Evolutionary conservation across 495 filamentous ascomycete species (phyloP).

Genomic region (Hypoxylon trugodes): DNA sequence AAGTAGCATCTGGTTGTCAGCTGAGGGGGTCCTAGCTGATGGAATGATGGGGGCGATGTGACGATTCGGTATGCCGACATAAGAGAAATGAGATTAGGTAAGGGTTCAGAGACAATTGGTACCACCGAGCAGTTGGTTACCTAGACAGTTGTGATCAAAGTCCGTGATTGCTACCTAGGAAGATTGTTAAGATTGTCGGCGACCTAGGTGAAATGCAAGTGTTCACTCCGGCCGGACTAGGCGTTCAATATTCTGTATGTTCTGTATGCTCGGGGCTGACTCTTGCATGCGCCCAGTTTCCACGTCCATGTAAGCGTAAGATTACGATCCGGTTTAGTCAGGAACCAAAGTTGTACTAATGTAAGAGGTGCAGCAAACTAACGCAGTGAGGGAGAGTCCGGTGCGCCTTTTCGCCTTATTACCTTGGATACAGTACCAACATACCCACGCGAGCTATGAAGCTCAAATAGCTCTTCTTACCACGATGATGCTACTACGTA

Average conservation of each 20-base stretch:
- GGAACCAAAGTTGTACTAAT: slow-evolving; percentile 35
- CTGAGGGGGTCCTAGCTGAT: slow-evolving; percentile 10
- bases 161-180: too few relatives aligned
- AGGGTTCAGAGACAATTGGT: background rate
- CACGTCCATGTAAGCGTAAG: slow-evolving; percentile 33
- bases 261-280: slow-evolving; percentile 13
- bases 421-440: too few relatives aligned
- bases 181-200: background rate
- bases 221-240: background rate
- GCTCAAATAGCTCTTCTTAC: slow-evolving; percentile 10
- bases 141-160: background rate
- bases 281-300: slow-evolving; percentile 22
- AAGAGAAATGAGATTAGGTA: background rate
- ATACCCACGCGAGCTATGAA: slow-evolving; percentile 12
- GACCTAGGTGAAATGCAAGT: background rate
- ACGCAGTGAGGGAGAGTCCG: slow-evolving; percentile 18
- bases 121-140: background rate
- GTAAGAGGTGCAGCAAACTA: slow-evolving; percentile 36
- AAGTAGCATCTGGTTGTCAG: slow-evolving; percentile 1
- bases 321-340: slow-evolving; percentile 38
- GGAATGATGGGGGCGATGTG: background rate
- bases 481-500: too few relatives aligned
- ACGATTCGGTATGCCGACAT: slow-evolving; percentile 5
- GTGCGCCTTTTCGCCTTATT: slow-evolving; percentile 19
- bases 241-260: slow-evolving; percentile 26